phyloP scores from a whole-genome alignment of 441 rosid genomes.

The Rhodomyrtus psidioides region DNA sequence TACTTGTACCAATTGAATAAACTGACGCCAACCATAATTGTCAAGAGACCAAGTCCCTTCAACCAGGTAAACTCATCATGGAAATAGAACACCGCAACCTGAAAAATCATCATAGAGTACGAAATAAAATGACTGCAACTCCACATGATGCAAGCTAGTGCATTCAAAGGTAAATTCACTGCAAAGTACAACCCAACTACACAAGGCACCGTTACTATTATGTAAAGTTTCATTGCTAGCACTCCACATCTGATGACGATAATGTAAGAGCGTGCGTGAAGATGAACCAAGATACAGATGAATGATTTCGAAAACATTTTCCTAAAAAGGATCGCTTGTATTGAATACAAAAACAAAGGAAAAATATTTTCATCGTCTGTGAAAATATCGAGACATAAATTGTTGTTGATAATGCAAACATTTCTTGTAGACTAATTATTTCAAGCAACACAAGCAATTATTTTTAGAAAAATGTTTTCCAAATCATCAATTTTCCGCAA shows the following conservation, averaged over 20 bases:
- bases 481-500: too few species aligned
- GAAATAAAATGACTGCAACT: background rate
- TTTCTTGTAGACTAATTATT: too few species aligned
- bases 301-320: too few species aligned
- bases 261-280: background rate
- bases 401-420: too few species aligned
- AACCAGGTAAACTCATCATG: slow-evolving; percentile 92
- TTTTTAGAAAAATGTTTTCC: too few species aligned
- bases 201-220: background rate
- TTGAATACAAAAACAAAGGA: too few species aligned
- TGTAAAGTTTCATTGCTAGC: background rate
- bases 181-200: background rate
- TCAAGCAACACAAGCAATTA: too few species aligned
- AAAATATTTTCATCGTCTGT: too few species aligned
- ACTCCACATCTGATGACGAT: background rate
- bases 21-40: slow-evolving; percentile 81
- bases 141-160: background rate
- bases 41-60: slow-evolving; percentile 77
- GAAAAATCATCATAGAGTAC: slow-evolving; percentile 7
- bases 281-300: background rate
- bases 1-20: slow-evolving; percentile 99
- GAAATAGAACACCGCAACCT: slow-evolving; percentile 98
- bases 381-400: too few species aligned
- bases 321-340: too few species aligned
- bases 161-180: background rate